phyloP scores from a whole-genome alignment of 2,329 filamentous ascomycete species.

The Monilinia fructicola region DNA sequence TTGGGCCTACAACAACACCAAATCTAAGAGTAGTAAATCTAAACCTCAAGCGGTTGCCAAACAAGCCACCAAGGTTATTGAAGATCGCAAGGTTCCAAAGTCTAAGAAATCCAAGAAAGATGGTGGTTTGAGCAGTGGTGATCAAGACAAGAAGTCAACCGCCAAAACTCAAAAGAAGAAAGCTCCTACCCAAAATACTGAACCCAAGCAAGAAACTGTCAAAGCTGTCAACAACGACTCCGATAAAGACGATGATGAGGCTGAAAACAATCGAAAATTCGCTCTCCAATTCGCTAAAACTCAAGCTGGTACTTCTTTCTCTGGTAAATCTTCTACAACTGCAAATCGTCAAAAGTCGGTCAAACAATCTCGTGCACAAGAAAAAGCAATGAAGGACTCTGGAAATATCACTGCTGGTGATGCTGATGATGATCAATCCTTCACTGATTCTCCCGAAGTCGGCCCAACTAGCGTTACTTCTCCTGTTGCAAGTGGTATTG shows the following conservation, averaged over 20 bases:
- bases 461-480: conserved; percentile 49
- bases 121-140: conserved; percentile 30
- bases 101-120: conserved; percentile 36
- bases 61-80: conserved; percentile 29
- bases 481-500: conserved; percentile 54
- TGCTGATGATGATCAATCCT: conserved; percentile 77
- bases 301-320: conserved; percentile 62
- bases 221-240: conserved; percentile 24
- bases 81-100: conserved; percentile 35
- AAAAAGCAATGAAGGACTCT: conserved; percentile 45
- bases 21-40: conserved; percentile 29
- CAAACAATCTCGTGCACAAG: conserved; percentile 65
- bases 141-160: conserved; percentile 29
- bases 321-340: conserved; percentile 53
- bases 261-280: conserved; percentile 65
- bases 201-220: conserved; percentile 15
- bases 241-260: conserved; percentile 52
- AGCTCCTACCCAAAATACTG: conserved; percentile 16
- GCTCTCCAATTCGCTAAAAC: conserved; percentile 70
- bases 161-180: conserved; percentile 35
- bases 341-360: conserved; percentile 54
- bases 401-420: conserved; percentile 61
- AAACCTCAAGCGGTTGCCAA: conserved; percentile 28
- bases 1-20: conserved; percentile 29
- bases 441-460: conserved; percentile 64